These are phyloP conservation scores for Domatiomyces catenatus DNA, from an alignment of 2,329 filamentous ascomycete species.

Conservation along the genomic window DNA sequence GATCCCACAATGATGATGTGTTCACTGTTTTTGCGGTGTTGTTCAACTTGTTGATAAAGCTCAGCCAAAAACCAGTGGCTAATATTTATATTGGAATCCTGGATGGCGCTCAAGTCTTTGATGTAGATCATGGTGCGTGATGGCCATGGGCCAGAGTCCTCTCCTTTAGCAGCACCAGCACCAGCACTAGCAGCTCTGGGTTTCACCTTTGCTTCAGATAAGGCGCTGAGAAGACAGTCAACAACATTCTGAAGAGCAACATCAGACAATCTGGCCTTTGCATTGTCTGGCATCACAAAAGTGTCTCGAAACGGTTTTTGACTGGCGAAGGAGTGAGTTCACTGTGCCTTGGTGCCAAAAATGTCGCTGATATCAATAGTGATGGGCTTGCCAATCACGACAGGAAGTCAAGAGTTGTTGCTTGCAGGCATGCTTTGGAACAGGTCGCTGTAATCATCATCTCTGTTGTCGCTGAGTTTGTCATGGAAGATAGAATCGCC, in stretches of 20 bases:
- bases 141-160: neutral
- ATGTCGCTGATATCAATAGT: conserved; percentile 10
- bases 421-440: conserved; percentile 3
- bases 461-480: conserved; percentile 13
- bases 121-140: conserved; percentile 53
- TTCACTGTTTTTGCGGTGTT: conserved; percentile 54
- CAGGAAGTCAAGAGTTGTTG: conserved; percentile 7
- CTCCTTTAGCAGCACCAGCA: neutral
- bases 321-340: neutral
- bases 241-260: neutral
- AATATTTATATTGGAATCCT: conserved; percentile 41
- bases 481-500: conserved; percentile 2
- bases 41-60: conserved; percentile 56
- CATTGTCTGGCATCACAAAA: neutral
- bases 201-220: neutral
- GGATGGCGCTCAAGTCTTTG: conserved; percentile 66
- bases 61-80: conserved; percentile 55
- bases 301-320: neutral
- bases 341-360: neutral
- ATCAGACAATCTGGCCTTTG: neutral
- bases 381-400: conserved; percentile 9
- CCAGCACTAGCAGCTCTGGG: neutral
- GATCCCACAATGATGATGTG: conserved; percentile 69
- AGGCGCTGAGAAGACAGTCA: neutral
- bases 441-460: conserved; percentile 9